Percentiles rank a stretch among this genome's conserved stretches.
Evolutionary conservation across 2,329 filamentous ascomycete species (phyloP).

Genomic region (Periconia digitata): DNA sequence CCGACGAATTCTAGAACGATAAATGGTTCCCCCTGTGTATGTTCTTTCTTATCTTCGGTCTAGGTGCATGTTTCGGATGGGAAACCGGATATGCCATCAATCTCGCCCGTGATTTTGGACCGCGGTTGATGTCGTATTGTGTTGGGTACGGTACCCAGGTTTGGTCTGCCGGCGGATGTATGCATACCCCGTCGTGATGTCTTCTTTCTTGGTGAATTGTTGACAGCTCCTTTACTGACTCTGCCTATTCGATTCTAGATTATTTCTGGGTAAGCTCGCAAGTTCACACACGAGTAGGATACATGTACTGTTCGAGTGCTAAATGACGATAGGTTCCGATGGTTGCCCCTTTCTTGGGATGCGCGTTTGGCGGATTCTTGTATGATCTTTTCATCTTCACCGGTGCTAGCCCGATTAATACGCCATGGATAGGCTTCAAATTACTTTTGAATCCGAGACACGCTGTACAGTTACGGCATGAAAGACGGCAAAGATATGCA

Average conservation of each 20-base stretch:
- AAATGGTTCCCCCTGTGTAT: conserved; percentile 57
- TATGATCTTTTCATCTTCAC: conserved; percentile 59
- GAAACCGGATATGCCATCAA: conserved; percentile 78
- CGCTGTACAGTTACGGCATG: conserved; percentile 22
- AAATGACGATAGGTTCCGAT: conserved; percentile 61
- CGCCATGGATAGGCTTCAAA: conserved; percentile 64
- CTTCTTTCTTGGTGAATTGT: no score
- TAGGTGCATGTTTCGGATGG: conserved; percentile 74
- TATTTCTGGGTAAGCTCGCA: conserved; percentile 67
- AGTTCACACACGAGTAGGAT: not conserved
- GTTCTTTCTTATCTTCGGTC: conserved; percentile 73
- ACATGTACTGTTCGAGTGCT: no score
- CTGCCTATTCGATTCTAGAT: no score
- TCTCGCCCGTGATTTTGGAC: conserved; percentile 71
- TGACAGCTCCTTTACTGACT: no score
- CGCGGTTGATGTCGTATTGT: conserved; percentile 66
- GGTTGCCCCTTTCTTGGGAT: conserved; percentile 68
- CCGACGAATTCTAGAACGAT: conserved; percentile 21
- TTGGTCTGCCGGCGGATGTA: conserved; percentile 66
- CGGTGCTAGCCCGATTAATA: conserved; percentile 70
- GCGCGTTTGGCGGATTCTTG: conserved; percentile 31
- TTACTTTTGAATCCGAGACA: conserved; percentile 42
- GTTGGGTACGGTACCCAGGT: conserved; percentile 69
- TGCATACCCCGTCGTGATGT: no score
- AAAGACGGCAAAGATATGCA: conserved; percentile 26